phyloP scores from a whole-genome alignment of 345 rosid genomes.

The Excoecaria agallocha region DNA sequence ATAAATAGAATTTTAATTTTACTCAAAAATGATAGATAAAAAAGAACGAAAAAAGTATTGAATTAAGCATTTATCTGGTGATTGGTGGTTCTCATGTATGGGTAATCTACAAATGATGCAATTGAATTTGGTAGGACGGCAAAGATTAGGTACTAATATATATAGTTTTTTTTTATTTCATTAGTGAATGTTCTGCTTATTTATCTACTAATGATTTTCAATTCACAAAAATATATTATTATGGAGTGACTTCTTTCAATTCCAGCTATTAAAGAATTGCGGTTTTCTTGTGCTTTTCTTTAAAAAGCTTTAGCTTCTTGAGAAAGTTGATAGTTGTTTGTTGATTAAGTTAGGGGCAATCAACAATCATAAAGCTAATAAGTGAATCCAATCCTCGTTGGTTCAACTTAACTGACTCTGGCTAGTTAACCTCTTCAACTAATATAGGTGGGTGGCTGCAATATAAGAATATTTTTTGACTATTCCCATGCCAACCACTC shows the following conservation, averaged over 20 bases:
- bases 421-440: slow-evolving; percentile 5
- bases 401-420: neutral
- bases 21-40: no score
- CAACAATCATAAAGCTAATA: neutral
- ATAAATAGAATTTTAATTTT: no score
- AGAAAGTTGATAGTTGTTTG: neutral
- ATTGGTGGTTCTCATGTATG: slow-evolving; percentile 21
- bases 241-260: no score
- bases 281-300: no score
- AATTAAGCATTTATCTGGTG: neutral
- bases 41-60: no score
- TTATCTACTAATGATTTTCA: neutral
- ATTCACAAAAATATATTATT: no score
- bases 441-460: neutral
- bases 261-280: no score
- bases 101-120: slow-evolving; percentile 12
- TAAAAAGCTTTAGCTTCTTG: neutral
- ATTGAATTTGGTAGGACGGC: slow-evolving; percentile 16
- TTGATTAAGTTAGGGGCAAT: slow-evolving; percentile 8
- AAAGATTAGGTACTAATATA: neutral
- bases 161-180: no score
- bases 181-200: neutral
- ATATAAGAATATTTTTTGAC: neutral
- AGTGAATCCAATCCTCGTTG: neutral
- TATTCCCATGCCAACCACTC: slow-evolving; percentile 6